A percentile compares a stretch with the other conserved stretches of the same genome.
These are phyloP conservation scores for Auriscalpium orientale DNA, from an alignment of 768 basidiomycete genomes.

Conservation along the genomic window DNA sequence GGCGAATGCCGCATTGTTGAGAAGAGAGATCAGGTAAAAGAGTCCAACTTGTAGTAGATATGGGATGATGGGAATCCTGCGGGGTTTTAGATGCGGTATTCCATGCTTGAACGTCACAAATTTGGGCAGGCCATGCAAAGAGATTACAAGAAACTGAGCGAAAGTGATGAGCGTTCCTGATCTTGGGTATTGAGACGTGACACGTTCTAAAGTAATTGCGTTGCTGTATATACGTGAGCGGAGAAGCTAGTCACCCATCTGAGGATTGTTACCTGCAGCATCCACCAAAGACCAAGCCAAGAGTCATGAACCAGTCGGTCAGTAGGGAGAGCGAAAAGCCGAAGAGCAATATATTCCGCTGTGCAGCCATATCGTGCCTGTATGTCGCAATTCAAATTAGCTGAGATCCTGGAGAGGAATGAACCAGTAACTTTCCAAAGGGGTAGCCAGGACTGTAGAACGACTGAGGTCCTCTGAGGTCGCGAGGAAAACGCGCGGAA, in stretches of 20 bases:
- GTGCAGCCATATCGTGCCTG: too few species aligned
- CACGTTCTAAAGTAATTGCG: constrained; percentile 67
- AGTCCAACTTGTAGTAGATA: constrained; percentile 78
- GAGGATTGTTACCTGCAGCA: constrained; percentile 60
- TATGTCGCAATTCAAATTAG: too few species aligned
- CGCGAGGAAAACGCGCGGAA: too few species aligned
- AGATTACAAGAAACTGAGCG: constrained; percentile 74
- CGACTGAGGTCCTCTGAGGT: too few species aligned
- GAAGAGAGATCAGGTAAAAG: constrained; percentile 68
- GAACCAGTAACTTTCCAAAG: too few species aligned
- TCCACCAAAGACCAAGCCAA: constrained; percentile 80
- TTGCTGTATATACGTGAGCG: constrained; percentile 40
- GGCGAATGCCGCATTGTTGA: constrained; percentile 90
- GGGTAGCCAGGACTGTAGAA: too few species aligned
- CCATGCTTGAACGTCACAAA: constrained; percentile 33
- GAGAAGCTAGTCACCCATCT: background rate
- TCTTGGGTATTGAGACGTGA: constrained; percentile 61
- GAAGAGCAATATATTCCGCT: too few species aligned
- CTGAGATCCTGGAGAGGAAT: too few species aligned
- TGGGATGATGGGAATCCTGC: constrained; percentile 60
- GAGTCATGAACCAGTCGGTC: constrained; percentile 51
- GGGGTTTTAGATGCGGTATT: constrained; percentile 46
- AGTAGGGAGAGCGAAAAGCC: background rate
- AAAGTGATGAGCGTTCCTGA: constrained; percentile 83
- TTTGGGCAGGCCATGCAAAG: constrained; percentile 62